A percentile compares a stretch with the other conserved stretches of the same genome.
phyloP scores from a whole-genome alignment of 768 basidiomycete species.

The Artomyces pyxidatus region DNA sequence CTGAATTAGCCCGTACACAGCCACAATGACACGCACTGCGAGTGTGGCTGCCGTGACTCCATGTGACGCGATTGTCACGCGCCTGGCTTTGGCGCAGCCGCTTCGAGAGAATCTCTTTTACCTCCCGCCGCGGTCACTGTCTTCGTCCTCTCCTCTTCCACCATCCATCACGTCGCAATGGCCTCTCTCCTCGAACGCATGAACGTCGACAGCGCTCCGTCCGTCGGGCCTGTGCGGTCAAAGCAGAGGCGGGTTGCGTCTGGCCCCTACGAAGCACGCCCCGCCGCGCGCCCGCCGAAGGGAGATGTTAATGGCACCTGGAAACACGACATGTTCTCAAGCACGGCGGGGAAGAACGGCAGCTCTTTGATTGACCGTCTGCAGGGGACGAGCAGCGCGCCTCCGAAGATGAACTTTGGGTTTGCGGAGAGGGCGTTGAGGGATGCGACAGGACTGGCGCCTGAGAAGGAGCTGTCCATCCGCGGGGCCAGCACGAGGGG shows the following conservation, averaged over 20 bases:
- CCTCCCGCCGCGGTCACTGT: neutral
- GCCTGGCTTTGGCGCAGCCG: neutral
- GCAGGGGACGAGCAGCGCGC: neutral
- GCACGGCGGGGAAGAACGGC: neutral
- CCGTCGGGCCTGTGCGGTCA: slow-evolving; percentile 13
- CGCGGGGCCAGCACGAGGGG: slow-evolving; percentile 16
- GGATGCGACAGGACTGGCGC: slow-evolving; percentile 10
- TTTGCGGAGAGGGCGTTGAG: slow-evolving; percentile 11
- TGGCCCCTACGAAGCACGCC: slow-evolving; percentile 9
- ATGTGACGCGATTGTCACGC: neutral
- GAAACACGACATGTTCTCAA: slow-evolving; percentile 15
- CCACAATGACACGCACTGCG: neutral
- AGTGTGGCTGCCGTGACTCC: no score
- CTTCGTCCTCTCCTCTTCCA: neutral
- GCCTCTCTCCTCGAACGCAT: slow-evolving; percentile 17
- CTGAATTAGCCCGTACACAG: slow-evolving; percentile 1
- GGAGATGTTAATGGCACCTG: slow-evolving; percentile 15
- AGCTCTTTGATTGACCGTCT: slow-evolving; percentile 11
- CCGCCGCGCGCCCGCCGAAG: slow-evolving; percentile 8
- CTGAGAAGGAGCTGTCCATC: slow-evolving; percentile 11
- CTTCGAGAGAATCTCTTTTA: no score
- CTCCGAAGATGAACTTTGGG: slow-evolving; percentile 17
- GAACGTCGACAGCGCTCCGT: slow-evolving; percentile 8
- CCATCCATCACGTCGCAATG: slow-evolving; percentile 3
- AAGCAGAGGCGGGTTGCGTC: slow-evolving; percentile 11